Evolutionary conservation across 2,329 filamentous ascomycete species (phyloP).

Genomic region (Myriosclerotinia curreyana): DNA sequence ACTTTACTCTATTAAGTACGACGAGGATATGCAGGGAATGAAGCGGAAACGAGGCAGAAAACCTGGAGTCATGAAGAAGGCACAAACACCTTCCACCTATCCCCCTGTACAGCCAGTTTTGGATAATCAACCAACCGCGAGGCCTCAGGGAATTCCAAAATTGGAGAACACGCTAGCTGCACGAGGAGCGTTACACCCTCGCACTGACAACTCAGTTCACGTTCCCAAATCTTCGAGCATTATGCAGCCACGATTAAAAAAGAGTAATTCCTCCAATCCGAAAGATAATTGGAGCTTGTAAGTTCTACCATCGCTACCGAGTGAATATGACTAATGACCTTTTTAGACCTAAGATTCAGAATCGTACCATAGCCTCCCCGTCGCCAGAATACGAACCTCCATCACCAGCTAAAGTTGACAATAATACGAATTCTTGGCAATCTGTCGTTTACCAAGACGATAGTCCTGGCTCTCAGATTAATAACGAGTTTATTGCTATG

Average conservation of each 20-base stretch:
- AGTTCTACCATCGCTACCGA: not conserved
- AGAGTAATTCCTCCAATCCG: not conserved
- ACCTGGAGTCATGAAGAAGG: not conserved
- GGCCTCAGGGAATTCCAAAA: not conserved
- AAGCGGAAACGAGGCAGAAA: slow-evolving; percentile 26
- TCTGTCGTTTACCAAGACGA: slow-evolving; percentile 15
- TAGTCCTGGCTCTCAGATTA: slow-evolving; percentile 25
- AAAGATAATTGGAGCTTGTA: not conserved
- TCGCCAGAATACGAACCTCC: slow-evolving; percentile 25
- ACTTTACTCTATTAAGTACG: slow-evolving; percentile 28
- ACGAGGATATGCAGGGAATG: slow-evolving; percentile 26
- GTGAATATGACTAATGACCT: not conserved
- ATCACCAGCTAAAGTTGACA: slow-evolving; percentile 8
- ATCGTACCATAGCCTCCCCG: slow-evolving; percentile 4
- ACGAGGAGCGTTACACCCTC: not conserved
- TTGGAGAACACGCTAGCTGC: not conserved
- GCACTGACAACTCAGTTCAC: not conserved
- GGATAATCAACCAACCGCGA: not conserved
- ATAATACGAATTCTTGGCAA: slow-evolving; percentile 10
- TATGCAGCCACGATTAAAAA: not conserved
- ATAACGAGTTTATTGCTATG: slow-evolving; percentile 23
- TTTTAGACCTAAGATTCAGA: not conserved
- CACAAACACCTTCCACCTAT: not conserved
- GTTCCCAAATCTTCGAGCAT: not conserved
- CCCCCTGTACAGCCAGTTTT: not conserved